phyloP scores from a whole-genome alignment of 768 basidiomycete genomes.

The Dendrothele bispora region DNA sequence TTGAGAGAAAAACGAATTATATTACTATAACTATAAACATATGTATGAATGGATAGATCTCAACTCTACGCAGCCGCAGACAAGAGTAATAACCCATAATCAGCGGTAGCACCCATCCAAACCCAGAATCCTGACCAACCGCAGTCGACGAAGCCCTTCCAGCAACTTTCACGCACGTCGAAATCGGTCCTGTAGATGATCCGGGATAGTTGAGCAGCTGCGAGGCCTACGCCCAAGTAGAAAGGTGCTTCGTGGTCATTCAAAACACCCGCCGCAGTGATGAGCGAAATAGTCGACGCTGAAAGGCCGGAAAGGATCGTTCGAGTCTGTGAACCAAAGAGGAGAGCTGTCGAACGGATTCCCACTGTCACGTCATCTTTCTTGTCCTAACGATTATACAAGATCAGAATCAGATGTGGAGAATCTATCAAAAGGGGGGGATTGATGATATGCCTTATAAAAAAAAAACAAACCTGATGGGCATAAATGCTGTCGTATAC shows the following conservation, averaged over 20 bases:
- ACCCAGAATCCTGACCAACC: constrained; percentile 88
- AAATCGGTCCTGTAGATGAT: constrained; percentile 78
- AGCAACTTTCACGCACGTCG: constrained; percentile 75
- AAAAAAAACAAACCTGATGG: constrained; percentile 67
- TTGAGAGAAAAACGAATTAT: no score
- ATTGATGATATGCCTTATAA: neutral
- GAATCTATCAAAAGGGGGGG: neutral
- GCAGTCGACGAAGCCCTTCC: constrained; percentile 86
- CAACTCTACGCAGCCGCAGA: no score
- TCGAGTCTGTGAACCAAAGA: constrained; percentile 79
- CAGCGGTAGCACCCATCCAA: constrained; percentile 76
- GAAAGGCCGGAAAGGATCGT: constrained; percentile 77
- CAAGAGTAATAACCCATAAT: constrained; percentile 52
- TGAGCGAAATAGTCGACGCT: constrained; percentile 65
- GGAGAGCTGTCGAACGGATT: constrained; percentile 91
- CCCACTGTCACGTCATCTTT: constrained; percentile 82
- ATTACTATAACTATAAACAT: no score
- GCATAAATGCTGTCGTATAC: constrained; percentile 98
- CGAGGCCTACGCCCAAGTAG: constrained; percentile 75
- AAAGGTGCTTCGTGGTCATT: constrained; percentile 78
- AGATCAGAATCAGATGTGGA: no score
- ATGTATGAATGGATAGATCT: no score
- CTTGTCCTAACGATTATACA: no score
- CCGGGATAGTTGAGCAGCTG: constrained; percentile 74
- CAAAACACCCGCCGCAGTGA: constrained; percentile 78